These are phyloP conservation scores for Beta lomatogona DNA, from an alignment of 179 eudicot genomes.

Conservation along the genomic window DNA sequence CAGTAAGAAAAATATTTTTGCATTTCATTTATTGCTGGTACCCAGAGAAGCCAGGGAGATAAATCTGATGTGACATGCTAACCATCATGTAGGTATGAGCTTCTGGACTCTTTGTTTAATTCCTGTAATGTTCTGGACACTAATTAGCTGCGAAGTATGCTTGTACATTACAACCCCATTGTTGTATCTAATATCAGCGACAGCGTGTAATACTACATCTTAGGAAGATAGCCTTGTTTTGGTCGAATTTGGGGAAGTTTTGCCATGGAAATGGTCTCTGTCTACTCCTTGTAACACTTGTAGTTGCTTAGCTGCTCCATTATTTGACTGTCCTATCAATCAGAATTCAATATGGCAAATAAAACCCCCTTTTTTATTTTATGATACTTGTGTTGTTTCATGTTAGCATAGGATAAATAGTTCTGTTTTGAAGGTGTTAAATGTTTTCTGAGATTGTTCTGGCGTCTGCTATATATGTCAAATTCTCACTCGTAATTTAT, in stretches of 20 bases:
- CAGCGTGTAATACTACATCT: slow-evolving; percentile 2
- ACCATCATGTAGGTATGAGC: slow-evolving; percentile 23
- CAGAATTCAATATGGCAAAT: slow-evolving; percentile 2
- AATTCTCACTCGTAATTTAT: background rate
- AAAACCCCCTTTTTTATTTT: background rate
- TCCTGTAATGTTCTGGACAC: background rate
- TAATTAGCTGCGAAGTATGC: slow-evolving; percentile 10
- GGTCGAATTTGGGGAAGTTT: background rate
- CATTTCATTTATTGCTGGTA: slow-evolving; percentile 4
- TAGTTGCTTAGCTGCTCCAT: background rate
- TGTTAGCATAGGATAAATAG: background rate
- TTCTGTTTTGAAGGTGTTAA: background rate
- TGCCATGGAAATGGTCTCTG: background rate
- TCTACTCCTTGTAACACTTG: slow-evolving; percentile 18
- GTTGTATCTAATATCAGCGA: slow-evolving; percentile 24
- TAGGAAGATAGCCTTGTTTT: slow-evolving; percentile 17
- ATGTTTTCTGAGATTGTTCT: background rate
- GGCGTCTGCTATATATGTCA: background rate
- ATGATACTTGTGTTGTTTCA: background rate
- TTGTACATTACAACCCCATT: slow-evolving; percentile 28
- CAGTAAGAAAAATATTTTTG: background rate
- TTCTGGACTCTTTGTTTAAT: background rate
- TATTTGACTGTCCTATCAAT: slow-evolving; percentile 1
- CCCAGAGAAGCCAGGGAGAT: slow-evolving; percentile 2
- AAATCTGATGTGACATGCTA: slow-evolving; percentile 1